These are phyloP conservation scores for Blastobotrys muscicola DNA, from an alignment of 805 yeast genomes.

Conservation along the genomic window DNA sequence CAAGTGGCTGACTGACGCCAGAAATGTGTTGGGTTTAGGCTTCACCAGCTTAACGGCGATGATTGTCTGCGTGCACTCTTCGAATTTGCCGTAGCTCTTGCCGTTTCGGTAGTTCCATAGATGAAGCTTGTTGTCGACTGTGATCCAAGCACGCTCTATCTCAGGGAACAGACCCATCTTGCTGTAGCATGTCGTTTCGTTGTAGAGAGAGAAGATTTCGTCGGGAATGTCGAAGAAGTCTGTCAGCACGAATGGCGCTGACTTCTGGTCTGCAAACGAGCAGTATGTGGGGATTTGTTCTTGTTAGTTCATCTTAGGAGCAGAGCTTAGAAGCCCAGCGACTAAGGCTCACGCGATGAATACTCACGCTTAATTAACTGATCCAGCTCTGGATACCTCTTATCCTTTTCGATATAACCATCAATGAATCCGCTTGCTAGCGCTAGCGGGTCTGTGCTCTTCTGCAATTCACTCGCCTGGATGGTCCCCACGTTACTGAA, in stretches of 20 bases:
- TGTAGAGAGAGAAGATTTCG: slow-evolving; percentile 62
- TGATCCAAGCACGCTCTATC: slow-evolving; percentile 76
- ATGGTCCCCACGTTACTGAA: slow-evolving; percentile 10
- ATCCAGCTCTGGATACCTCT: slow-evolving; percentile 28
- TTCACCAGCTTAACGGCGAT: slow-evolving; percentile 65
- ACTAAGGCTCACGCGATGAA: background rate
- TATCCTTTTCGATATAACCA: slow-evolving; percentile 21
- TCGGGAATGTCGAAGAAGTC: slow-evolving; percentile 70
- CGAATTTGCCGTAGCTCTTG: slow-evolving; percentile 68
- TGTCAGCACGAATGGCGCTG: slow-evolving; percentile 65
- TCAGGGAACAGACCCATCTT: slow-evolving; percentile 80
- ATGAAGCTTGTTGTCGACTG: slow-evolving; percentile 68
- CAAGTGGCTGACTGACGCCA: slow-evolving; percentile 62
- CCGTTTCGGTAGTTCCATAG: slow-evolving; percentile 71
- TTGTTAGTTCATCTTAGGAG: slow-evolving; percentile 7
- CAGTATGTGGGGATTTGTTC: slow-evolving; percentile 22
- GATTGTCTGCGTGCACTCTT: slow-evolving; percentile 71
- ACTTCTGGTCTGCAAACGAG: slow-evolving; percentile 14
- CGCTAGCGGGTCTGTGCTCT: slow-evolving; percentile 14
- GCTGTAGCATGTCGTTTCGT: slow-evolving; percentile 50
- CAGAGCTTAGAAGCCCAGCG: background rate
- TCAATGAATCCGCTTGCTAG: slow-evolving; percentile 23
- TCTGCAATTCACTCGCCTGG: slow-evolving; percentile 9
- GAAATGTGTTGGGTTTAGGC: slow-evolving; percentile 75
- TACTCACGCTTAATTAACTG: slow-evolving; percentile 1